phyloP scores from a whole-genome alignment of 768 basidiomycete species.

The Cantharellus cinnabarinus region DNA sequence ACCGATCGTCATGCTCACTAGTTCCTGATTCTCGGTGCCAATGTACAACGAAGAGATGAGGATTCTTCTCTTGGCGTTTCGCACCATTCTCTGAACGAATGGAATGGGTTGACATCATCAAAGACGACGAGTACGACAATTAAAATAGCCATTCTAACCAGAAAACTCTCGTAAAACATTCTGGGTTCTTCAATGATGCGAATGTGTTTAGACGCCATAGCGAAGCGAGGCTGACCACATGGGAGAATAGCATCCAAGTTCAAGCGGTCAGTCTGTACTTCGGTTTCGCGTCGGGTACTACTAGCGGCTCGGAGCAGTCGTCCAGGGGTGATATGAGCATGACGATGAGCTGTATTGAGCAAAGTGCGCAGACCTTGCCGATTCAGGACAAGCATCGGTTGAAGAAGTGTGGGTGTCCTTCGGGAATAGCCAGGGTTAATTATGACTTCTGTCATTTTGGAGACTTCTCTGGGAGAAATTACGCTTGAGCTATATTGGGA shows the following conservation, averaged over 20 bases:
- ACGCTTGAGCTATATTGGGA: constrained; percentile 84
- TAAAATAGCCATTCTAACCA: not conserved
- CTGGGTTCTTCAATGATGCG: not conserved
- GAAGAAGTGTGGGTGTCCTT: not conserved
- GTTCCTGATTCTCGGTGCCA: constrained; percentile 52
- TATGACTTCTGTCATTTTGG: constrained; percentile 31
- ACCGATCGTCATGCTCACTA: constrained; percentile 32
- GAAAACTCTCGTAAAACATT: constrained; percentile 3
- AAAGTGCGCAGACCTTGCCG: too few species aligned
- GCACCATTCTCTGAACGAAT: constrained; percentile 46
- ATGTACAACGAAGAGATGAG: constrained; percentile 85
- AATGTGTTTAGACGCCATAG: not conserved
- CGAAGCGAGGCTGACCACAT: not conserved
- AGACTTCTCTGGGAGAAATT: constrained; percentile 72
- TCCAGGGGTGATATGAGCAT: too few species aligned
- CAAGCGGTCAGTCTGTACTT: not conserved
- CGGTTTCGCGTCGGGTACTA: not conserved
- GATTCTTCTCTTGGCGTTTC: constrained; percentile 54
- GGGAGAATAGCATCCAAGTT: not conserved
- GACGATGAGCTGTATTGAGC: too few species aligned
- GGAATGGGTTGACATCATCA: not conserved
- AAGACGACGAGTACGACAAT: not conserved
- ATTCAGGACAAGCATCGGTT: not conserved
- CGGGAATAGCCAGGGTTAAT: not conserved
- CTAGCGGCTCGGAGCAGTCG: too few species aligned